Evolutionary conservation across 768 basidiomycete genomes (phyloP).

Genomic region (Clitopilus hobsonii): DNA sequence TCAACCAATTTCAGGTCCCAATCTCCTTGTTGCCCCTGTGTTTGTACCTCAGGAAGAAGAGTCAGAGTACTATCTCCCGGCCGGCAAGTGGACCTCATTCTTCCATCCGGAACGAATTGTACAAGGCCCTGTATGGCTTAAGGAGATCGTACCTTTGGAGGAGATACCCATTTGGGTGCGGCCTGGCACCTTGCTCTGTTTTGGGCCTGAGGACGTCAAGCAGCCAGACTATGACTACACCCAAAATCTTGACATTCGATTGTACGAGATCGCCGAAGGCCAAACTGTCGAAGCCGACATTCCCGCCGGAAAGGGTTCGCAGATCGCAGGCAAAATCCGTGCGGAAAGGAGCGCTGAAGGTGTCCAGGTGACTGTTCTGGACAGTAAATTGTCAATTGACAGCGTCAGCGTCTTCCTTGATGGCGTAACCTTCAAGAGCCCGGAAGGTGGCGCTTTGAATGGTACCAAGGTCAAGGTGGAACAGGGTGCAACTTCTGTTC

Average conservation of each 20-base stretch:
- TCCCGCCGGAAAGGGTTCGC: slow-evolving; percentile 34
- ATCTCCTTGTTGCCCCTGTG: slow-evolving; percentile 59
- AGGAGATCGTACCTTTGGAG: slow-evolving; percentile 57
- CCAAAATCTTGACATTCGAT: slow-evolving; percentile 41
- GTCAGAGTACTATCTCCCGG: slow-evolving; percentile 56
- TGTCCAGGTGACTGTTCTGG: slow-evolving; percentile 21
- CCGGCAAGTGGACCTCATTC: slow-evolving; percentile 57
- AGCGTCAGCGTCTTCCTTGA: slow-evolving; percentile 10
- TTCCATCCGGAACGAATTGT: slow-evolving; percentile 50
- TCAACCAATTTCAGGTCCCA: slow-evolving; percentile 35
- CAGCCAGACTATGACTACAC: slow-evolving; percentile 61
- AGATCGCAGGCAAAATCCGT: slow-evolving; percentile 36
- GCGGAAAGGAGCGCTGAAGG: slow-evolving; percentile 27
- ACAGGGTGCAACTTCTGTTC: slow-evolving; percentile 9
- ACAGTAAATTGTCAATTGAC: slow-evolving; percentile 5
- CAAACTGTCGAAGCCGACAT: slow-evolving; percentile 32
- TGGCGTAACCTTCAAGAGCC: slow-evolving; percentile 7
- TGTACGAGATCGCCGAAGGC: slow-evolving; percentile 49
- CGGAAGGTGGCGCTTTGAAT: slow-evolving; percentile 9
- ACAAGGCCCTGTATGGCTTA: slow-evolving; percentile 58
- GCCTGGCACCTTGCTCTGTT: slow-evolving; percentile 48
- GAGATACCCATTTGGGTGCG: slow-evolving; percentile 67
- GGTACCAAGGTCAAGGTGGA: slow-evolving; percentile 10
- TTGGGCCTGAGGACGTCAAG: slow-evolving; percentile 48
- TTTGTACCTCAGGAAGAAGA: slow-evolving; percentile 51